Base-by-base conservation (phyloP, 441 rosid genomes). In the Erodium trifolium region DNA sequence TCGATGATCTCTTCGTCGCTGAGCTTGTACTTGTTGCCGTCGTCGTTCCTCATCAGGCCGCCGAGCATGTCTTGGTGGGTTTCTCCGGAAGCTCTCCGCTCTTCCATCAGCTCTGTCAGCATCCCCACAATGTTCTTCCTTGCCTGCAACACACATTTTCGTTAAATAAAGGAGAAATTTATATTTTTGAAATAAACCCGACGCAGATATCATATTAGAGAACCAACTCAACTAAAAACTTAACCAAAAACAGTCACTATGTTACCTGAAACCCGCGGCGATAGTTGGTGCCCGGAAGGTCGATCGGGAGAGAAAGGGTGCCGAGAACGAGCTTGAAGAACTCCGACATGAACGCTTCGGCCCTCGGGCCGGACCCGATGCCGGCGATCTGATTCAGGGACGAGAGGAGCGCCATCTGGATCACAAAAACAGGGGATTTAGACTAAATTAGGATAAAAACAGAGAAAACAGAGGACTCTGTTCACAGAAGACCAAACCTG, bases 251-350 rank as follows among this genome's bases (percentile, higher is more conserved):
- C 27, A 23, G 2, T 23, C 27, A 0, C 27, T 23, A 23, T 0
- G 27, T 71, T 80, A 89, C 97, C 83, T 82, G 89, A 45, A 84
- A 69, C 60, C 96, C 98, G 1, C 79, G 82, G 0, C 83, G 83
- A 68, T 92, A 92, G 45, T 85, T 84, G 0, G 95, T 84, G 4
- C 98, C 88, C 0, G 96, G 98, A 68, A 92, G 86, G 77, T 88
- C 85, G 41, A 92, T 85, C 5, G 98, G 96, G 65, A 92, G 78
- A 2, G 98, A 88, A 7, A 92, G 75, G 5, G 95, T 86, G 67
- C 98, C 98, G 2, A 85, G 68, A 70, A 88, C 98, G 27, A 92
- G 86, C 79, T 90, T 88, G 76, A 87, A 87, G 80, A 86, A 88
- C 87, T 88, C 98, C 43, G 86, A 87, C 85, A 79, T 84, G 75